Conservation (phyloP, 176 grass and related monocot species). For the Melocanna baccifera region DNA sequence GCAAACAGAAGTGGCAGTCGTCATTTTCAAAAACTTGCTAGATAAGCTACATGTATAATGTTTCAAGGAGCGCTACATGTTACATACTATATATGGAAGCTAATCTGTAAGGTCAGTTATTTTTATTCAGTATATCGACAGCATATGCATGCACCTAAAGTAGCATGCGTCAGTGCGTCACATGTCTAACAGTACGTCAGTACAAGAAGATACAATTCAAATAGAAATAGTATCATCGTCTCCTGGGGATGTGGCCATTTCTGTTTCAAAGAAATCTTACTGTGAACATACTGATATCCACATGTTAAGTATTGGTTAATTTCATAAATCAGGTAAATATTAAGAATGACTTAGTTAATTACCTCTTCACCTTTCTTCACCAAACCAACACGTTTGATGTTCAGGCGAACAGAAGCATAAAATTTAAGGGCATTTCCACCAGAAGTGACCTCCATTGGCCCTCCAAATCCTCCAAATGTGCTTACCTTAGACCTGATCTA, state of each 20-base stretch:
- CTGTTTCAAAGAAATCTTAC: neutral
- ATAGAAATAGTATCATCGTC: neutral
- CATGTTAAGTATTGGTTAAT: neutral
- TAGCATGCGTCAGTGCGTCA: neutral
- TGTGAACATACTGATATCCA: conserved; percentile 6
- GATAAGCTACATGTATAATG: neutral
- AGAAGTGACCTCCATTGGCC: conserved; percentile 84
- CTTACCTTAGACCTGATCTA: conserved; percentile 77
- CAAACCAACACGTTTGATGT: conserved; percentile 79
- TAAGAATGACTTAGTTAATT: conserved; percentile 22
- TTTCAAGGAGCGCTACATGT: neutral
- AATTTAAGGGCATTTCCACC: conserved; percentile 95
- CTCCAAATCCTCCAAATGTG: conserved; percentile 94
- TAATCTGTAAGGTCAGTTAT: conserved; percentile 10
- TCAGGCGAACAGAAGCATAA: conserved; percentile 89
- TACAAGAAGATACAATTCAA: neutral
- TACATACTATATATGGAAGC: neutral
- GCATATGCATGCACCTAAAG: neutral
- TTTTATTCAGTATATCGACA: neutral
- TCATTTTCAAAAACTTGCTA: neutral
- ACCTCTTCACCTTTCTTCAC: conserved; percentile 98
- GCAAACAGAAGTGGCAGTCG: conserved; percentile 21
- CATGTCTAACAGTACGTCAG: neutral
- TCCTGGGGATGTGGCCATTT: neutral
- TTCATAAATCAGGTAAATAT: neutral